A percentile compares a stretch with the other conserved stretches of the same genome.
Conservation (phyloP, 1,284 basidiomycete genomes). For the Fistulinella staudtii region DNA sequence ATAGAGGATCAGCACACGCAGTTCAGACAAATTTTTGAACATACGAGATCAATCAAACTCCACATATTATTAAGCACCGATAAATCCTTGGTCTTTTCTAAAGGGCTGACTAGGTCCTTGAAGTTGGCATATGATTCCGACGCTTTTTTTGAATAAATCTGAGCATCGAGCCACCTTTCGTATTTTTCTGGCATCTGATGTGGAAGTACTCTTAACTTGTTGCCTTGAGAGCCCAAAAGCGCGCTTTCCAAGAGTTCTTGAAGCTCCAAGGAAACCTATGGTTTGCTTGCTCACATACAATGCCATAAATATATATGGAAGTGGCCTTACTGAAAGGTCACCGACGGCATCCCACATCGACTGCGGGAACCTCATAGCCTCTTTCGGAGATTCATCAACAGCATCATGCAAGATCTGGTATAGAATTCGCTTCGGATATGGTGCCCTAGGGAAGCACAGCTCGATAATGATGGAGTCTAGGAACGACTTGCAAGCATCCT, state of each 20-base stretch:
- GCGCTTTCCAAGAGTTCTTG: conserved; percentile 59
- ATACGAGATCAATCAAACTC: conserved; percentile 56
- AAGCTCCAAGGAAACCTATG: conserved; percentile 57
- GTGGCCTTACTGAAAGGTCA: conserved; percentile 60
- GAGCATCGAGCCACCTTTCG: conserved; percentile 62
- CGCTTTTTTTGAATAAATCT: conserved; percentile 55
- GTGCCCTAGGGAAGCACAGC: conserved; percentile 63
- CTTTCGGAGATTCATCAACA: conserved; percentile 62
- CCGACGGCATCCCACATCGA: conserved; percentile 73
- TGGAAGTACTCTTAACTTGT: conserved; percentile 44
- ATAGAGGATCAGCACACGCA: not conserved
- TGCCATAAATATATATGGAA: conserved; percentile 40
- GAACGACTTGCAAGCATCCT: conserved; percentile 65
- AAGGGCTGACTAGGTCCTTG: conserved; percentile 54
- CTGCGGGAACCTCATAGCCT: conserved; percentile 70
- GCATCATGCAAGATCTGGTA: conserved; percentile 65
- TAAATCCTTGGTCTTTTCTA: conserved; percentile 50
- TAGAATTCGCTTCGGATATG: conserved; percentile 59
- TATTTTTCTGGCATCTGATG: conserved; percentile 55
- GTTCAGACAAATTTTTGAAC: not conserved
- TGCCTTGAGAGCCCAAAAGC: conserved; percentile 49
- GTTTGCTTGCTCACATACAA: conserved; percentile 1
- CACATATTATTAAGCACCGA: conserved; percentile 57
- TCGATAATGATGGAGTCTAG: conserved; percentile 77
- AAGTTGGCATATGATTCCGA: conserved; percentile 46